phyloP scores from a whole-genome alignment of 768 basidiomycete species.

The Antrodiella citrinella region DNA sequence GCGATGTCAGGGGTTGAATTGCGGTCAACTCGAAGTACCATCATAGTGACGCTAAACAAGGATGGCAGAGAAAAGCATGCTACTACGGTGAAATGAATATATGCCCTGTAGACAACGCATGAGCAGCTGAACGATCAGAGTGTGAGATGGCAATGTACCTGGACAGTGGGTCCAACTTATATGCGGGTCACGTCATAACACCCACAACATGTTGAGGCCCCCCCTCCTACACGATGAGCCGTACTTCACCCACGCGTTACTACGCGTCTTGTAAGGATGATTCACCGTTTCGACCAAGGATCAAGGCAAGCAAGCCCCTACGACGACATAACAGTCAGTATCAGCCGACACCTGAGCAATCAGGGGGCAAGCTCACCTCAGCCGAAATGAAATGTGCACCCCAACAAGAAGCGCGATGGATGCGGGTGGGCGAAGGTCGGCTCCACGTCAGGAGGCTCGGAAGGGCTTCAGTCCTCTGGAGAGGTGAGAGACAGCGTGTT shows the following conservation, averaged over 20 bases:
- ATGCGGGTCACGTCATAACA: too few relatives aligned
- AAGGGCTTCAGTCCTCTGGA: not conserved
- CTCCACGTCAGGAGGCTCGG: conserved; percentile 40
- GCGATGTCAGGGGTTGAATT: not conserved
- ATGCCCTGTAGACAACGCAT: not conserved
- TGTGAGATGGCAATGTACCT: too few relatives aligned
- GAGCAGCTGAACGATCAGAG: too few relatives aligned
- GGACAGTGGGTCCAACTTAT: too few relatives aligned
- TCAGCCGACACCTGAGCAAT: too few relatives aligned
- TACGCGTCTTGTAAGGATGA: conserved; percentile 65
- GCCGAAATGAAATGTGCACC: conserved; percentile 49
- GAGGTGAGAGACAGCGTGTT: not conserved
- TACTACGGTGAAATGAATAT: too few relatives aligned
- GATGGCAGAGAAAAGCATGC: not conserved
- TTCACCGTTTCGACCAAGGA: conserved; percentile 44
- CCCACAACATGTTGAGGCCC: conserved; percentile 11
- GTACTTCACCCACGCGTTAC: conserved; percentile 68
- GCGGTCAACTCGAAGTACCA: not conserved
- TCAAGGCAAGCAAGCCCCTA: conserved; percentile 7
- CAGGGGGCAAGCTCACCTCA: conserved; percentile 33
- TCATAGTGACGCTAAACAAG: not conserved
- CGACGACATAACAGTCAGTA: too few relatives aligned
- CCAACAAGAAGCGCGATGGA: conserved; percentile 69
- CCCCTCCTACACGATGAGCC: conserved; percentile 55
- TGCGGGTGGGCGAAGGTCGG: conserved; percentile 47